A percentile compares a stretch with the other conserved stretches of the same genome.
These are phyloP conservation scores for Nemania sp. DNA, from an alignment of 2,329 filamentous ascomycete species.

Conservation along the genomic window DNA sequence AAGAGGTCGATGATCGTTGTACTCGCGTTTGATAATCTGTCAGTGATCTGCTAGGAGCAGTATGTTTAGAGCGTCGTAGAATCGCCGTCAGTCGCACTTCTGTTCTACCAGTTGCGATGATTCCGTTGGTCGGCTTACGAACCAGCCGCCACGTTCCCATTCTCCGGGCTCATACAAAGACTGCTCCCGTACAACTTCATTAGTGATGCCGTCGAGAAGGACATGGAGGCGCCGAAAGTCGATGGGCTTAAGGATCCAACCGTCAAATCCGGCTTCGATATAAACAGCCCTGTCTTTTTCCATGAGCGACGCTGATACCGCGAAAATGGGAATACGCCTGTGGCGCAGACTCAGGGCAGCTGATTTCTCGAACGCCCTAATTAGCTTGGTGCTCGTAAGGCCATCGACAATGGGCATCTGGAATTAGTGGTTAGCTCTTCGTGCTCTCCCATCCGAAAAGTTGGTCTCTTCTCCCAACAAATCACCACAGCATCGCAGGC, in stretches of 20 bases:
- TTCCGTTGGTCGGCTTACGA: conserved; percentile 42
- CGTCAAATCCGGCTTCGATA: conserved; percentile 79
- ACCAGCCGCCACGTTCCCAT: conserved; percentile 91
- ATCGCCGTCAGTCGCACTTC: neutral
- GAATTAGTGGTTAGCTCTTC: conserved; percentile 3
- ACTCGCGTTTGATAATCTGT: neutral
- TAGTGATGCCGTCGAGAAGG: conserved; percentile 70
- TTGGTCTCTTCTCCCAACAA: neutral
- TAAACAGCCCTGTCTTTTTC: conserved; percentile 72
- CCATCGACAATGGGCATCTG: conserved; percentile 95
- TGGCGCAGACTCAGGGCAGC: conserved; percentile 60
- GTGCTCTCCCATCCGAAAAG: neutral
- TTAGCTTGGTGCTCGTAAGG: conserved; percentile 79
- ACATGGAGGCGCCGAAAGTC: conserved; percentile 74
- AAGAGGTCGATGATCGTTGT: neutral
- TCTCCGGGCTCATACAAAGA: conserved; percentile 70
- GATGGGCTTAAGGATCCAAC: conserved; percentile 88
- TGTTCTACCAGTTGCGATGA: neutral
- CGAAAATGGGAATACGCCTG: conserved; percentile 77
- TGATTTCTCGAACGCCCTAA: conserved; percentile 70
- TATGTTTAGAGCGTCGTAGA: neutral
- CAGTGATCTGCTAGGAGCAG: neutral
- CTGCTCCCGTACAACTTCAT: conserved; percentile 58
- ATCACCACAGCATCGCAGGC: neutral
- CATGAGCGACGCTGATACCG: conserved; percentile 79